Conservation (phyloP, 108 stramenopile genomes). For the Tribonema minus region DNA sequence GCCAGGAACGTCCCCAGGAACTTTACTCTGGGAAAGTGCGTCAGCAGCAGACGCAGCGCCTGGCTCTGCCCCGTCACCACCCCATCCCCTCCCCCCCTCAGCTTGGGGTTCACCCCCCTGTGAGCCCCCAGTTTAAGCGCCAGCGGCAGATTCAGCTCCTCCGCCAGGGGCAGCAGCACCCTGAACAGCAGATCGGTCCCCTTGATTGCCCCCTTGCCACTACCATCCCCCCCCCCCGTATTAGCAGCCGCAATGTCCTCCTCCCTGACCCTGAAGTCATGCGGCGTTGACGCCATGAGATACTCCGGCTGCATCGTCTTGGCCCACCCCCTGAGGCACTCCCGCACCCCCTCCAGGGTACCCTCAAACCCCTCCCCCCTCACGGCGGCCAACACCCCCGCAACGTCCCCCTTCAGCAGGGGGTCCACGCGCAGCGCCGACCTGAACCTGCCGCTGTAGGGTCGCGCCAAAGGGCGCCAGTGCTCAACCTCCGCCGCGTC, state of each 20-base stretch:
- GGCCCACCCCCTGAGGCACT: conserved; percentile 59
- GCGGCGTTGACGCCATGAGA: conserved; percentile 84
- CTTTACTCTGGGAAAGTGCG: conserved; percentile 52
- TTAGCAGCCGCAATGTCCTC: not conserved
- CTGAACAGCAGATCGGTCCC: not conserved
- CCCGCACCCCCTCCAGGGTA: conserved; percentile 62
- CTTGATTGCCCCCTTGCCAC: not conserved
- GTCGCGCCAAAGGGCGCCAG: conserved; percentile 59
- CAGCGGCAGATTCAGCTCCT: conserved; percentile 72
- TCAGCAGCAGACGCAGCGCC: not conserved
- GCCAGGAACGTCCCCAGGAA: conserved; percentile 82
- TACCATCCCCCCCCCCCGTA: not conserved
- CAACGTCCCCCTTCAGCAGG: conserved; percentile 69
- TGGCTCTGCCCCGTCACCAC: not conserved
- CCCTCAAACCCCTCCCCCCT: not conserved
- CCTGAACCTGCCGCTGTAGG: conserved; percentile 51
- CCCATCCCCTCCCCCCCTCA: conserved; percentile 53
- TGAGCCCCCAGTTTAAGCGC: conserved; percentile 82
- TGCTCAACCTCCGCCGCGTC: conserved; percentile 67
- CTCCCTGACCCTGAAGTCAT: conserved; percentile 56
- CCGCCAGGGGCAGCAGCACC: conserved; percentile 72
- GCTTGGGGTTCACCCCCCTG: conserved; percentile 67
- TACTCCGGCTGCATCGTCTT: conserved; percentile 79
- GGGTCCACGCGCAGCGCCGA: conserved; percentile 83
- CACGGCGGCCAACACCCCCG: conserved; percentile 14